Percentiles rank a stretch among this genome's conserved stretches.
phyloP scores from a whole-genome alignment of 31 red algal species.

The Asparagopsis taxiformis region DNA sequence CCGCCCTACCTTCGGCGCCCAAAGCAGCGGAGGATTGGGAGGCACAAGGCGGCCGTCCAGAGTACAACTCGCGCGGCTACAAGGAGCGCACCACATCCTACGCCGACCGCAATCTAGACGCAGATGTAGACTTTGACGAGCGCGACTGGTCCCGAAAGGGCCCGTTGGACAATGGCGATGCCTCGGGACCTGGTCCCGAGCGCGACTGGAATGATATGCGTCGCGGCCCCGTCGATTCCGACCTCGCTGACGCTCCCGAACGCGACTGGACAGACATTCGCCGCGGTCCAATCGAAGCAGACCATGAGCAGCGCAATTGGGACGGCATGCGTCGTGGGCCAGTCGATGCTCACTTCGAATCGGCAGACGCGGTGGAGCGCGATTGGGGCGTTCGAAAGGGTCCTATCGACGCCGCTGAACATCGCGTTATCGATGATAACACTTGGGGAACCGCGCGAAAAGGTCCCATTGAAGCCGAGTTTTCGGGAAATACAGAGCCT shows the following conservation, averaged over 20 bases:
- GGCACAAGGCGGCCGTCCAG: slow-evolving; percentile 52
- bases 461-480: slow-evolving; percentile 50
- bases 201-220: slow-evolving; percentile 56
- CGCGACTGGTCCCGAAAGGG: slow-evolving; percentile 59
- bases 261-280: no score
- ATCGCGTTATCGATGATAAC: slow-evolving; percentile 16
- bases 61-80: slow-evolving; percentile 69
- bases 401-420: slow-evolving; percentile 22
- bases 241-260: slow-evolving; percentile 19
- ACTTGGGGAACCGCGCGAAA: slow-evolving; percentile 36
- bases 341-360: no score
- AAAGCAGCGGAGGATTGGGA: slow-evolving; percentile 75
- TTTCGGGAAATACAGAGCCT: slow-evolving; percentile 28
- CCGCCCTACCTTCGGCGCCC: slow-evolving; percentile 58
- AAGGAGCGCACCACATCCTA: slow-evolving; percentile 29
- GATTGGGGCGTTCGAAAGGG: no score
- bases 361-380: no score
- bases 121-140: slow-evolving; percentile 56
- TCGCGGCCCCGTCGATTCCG: slow-evolving; percentile 39
- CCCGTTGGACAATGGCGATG: slow-evolving; percentile 17
- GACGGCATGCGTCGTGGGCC: slow-evolving; percentile 41
- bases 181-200: slow-evolving; percentile 41
- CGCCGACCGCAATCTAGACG: slow-evolving; percentile 20
- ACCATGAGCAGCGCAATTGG: slow-evolving; percentile 53
- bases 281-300: no score